Evolutionary conservation across 2,329 filamentous ascomycete species (phyloP).

Genomic region (Clarireedia hainanense): DNA sequence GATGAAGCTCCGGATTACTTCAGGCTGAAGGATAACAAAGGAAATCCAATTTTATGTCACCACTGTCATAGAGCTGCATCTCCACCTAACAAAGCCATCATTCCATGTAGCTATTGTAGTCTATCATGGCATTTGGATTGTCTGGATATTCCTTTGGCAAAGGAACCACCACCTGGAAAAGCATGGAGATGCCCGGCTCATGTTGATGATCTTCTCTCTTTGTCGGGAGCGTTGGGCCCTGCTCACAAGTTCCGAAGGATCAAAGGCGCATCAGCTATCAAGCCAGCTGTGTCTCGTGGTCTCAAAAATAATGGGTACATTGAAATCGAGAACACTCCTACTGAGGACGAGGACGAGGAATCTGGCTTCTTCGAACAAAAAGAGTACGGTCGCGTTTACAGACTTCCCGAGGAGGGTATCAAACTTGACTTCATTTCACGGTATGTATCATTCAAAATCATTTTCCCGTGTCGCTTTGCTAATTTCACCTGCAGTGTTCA

Average conservation of each 20-base stretch:
- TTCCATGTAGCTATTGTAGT: slow-evolving; percentile 77
- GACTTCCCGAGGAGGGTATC: slow-evolving; percentile 55
- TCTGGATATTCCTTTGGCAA: slow-evolving; percentile 72
- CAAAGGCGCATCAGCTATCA: slow-evolving; percentile 45
- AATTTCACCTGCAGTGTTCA: slow-evolving; percentile 8
- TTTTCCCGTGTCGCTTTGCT: background rate
- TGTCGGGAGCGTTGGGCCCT: slow-evolving; percentile 48
- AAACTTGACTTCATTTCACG: slow-evolving; percentile 64
- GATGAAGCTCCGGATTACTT: slow-evolving; percentile 61
- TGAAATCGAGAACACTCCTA: slow-evolving; percentile 56
- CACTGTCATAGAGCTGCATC: slow-evolving; percentile 61
- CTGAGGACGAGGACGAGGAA: slow-evolving; percentile 40
- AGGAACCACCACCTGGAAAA: slow-evolving; percentile 62
- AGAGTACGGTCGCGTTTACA: slow-evolving; percentile 57
- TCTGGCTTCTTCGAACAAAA: slow-evolving; percentile 49
- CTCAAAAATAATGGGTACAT: slow-evolving; percentile 64
- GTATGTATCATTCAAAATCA: slow-evolving; percentile 33
- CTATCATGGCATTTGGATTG: slow-evolving; percentile 91
- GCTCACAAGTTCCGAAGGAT: slow-evolving; percentile 55
- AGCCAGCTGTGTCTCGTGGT: slow-evolving; percentile 52
- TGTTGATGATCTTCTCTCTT: slow-evolving; percentile 63
- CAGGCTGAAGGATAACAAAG: slow-evolving; percentile 62
- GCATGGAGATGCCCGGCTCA: slow-evolving; percentile 90
- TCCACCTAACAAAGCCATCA: slow-evolving; percentile 57
- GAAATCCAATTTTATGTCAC: slow-evolving; percentile 70